Evolutionary conservation across 2,329 filamentous ascomycete species (phyloP), one percentile per base, ranked within the genome.

Genomic region (Juglanconis sp.): DNA sequence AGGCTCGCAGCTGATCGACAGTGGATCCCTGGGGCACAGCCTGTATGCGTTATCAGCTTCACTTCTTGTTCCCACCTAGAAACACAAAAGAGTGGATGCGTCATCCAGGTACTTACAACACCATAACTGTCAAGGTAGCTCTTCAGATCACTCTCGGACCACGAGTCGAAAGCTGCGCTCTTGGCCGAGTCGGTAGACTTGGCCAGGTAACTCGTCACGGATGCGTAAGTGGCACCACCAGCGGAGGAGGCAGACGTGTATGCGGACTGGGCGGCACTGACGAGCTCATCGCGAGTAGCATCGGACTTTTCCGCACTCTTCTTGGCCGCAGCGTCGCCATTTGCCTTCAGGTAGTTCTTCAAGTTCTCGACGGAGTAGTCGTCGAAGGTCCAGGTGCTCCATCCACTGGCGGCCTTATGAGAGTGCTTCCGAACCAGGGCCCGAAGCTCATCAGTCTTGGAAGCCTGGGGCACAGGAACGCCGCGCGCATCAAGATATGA

Each of bases 71-170:
- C 24, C 24, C 24, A 24, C 24, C 24, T 24, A 2, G 24, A 24
- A 24, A 24, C 24, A 24, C 24, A 24, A 24, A 24, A 24, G 24
- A 24, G 2, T 24, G 24, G 24, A 24, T 24, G 24, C 24, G 24
- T 24, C 24, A 24, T 24, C 24, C 24, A 24, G 24, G 44, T 46
- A 69, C 74, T 77, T 57, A 82, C 80, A 46, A 94, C 77, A 42
- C 91, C 91, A 65, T 92, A 94, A 63, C 86, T 89, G 70, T 94
- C 90, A 6, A 94, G 83, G 69, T 93, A 94, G 1, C 84, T 77
- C 79, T 94, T 93, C 63, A 95, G 78, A 32, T 94, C 89, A 50
- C 82, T 83, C 68, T 86, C 82, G 59, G 81, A 89, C 90, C 90
- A 94, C 1, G 84, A 84, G 56, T 92, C 86, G 65, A 94, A 94